A percentile compares a stretch with the other conserved stretches of the same genome.
These are phyloP conservation scores for Aspergillus awamori DNA, from an alignment of 2,329 filamentous ascomycete species.

Conservation along the genomic window DNA sequence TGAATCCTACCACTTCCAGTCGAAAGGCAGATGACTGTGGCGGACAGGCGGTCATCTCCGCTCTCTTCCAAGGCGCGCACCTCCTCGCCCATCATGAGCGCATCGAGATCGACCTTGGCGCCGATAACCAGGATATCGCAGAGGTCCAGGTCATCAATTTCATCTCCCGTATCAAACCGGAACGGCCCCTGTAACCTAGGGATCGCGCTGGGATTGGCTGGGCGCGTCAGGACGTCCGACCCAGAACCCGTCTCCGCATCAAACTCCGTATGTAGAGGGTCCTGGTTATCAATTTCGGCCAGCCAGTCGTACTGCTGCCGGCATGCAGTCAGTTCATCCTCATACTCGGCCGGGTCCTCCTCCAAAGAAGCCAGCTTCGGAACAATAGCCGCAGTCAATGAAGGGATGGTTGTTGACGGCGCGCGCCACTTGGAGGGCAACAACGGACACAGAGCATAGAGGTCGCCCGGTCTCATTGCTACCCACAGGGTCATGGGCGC, in stretches of 20 bases:
- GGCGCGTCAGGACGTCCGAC: slow-evolving; percentile 60
- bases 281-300: slow-evolving; percentile 57
- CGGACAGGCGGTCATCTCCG: slow-evolving; percentile 56
- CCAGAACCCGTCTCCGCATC: slow-evolving; percentile 44
- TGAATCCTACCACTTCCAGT: slow-evolving; percentile 60
- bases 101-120: slow-evolving; percentile 54
- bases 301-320: slow-evolving; percentile 65
- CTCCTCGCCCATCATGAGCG: slow-evolving; percentile 56
- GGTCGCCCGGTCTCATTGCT: slow-evolving; percentile 89
- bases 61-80: slow-evolving; percentile 45
- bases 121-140: slow-evolving; percentile 64
- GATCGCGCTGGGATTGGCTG: slow-evolving; percentile 56
- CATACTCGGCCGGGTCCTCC: slow-evolving; percentile 44
- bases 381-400: slow-evolving; percentile 79
- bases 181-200: slow-evolving; percentile 67
- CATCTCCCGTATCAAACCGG: slow-evolving; percentile 52
- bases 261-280: slow-evolving; percentile 46
- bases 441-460: slow-evolving; percentile 90
- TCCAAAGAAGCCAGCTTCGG: slow-evolving; percentile 62
- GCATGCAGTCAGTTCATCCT: slow-evolving; percentile 50
- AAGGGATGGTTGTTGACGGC: slow-evolving; percentile 74
- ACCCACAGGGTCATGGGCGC: slow-evolving; percentile 95
- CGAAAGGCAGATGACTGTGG: slow-evolving; percentile 60
- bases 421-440: slow-evolving; percentile 85
- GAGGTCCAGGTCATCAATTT: slow-evolving; percentile 58